phyloP scores from a whole-genome alignment of 1,139 yeast species.

The Saccharomyces pastorianus region DNA sequence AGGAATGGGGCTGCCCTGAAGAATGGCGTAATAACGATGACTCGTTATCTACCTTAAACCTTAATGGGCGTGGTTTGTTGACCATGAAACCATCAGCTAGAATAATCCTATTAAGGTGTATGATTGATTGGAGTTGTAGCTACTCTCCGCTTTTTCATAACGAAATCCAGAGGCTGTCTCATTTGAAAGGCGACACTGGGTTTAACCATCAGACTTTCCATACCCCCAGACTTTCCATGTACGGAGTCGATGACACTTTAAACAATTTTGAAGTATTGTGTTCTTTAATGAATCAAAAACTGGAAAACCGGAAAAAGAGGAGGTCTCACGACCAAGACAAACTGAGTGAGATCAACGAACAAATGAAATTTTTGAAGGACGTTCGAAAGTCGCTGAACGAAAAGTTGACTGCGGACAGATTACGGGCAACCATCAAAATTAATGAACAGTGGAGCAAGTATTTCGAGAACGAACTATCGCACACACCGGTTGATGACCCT shows the following conservation, averaged over 20 bases:
- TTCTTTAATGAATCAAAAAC: neutral
- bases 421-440: neutral
- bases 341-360: neutral
- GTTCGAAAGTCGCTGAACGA: constrained; percentile 10
- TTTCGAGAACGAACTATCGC: constrained; percentile 21
- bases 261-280: constrained; percentile 7
- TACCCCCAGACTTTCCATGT: constrained; percentile 21
- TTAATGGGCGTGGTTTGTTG: constrained; percentile 33
- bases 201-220: constrained; percentile 22
- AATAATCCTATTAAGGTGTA: constrained; percentile 38
- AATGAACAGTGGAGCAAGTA: constrained; percentile 20
- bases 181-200: constrained; percentile 22
- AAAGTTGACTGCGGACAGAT: neutral
- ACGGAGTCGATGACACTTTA: constrained; percentile 18
- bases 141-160: constrained; percentile 39
- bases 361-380: constrained; percentile 17
- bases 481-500: constrained; percentile 28
- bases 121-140: constrained; percentile 43
- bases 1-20: constrained; percentile 37
- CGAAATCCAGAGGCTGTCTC: constrained; percentile 29
- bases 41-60: constrained; percentile 8
- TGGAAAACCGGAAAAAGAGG: constrained; percentile 3
- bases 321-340: neutral
- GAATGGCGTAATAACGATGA: constrained; percentile 37
- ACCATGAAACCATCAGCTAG: constrained; percentile 43